phyloP scores from a whole-genome alignment of 371 early-diverging fungal species.

The Apophysomyces sp. region DNA sequence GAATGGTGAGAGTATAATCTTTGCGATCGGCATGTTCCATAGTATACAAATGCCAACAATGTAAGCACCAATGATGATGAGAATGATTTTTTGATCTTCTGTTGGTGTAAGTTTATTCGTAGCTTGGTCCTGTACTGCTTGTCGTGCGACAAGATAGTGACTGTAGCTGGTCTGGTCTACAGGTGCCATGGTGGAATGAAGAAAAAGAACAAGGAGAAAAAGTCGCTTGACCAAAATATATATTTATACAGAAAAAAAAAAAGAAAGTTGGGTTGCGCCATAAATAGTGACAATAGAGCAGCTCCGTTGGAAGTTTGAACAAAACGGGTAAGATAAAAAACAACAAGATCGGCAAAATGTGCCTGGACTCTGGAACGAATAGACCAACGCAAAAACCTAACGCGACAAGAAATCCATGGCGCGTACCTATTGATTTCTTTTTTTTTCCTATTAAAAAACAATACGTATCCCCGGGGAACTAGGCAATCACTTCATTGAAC shows the following conservation, averaged over 20 bases:
- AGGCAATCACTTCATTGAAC: too few relatives aligned
- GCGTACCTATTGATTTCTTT: too few relatives aligned
- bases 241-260: too few relatives aligned
- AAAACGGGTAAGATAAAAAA: not conserved
- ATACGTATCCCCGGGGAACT: too few relatives aligned
- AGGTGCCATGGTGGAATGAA: constrained; percentile 23
- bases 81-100: constrained; percentile 63
- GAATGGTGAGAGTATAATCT: constrained; percentile 87
- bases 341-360: not conserved
- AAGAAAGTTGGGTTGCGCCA: not conserved
- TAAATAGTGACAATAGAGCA: not conserved
- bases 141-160: constrained; percentile 40
- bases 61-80: constrained; percentile 73
- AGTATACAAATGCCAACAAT: constrained; percentile 70
- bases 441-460: too few relatives aligned
- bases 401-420: too few relatives aligned
- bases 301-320: not conserved
- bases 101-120: constrained; percentile 55
- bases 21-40: constrained; percentile 87
- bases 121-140: constrained; percentile 34
- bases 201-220: not conserved
- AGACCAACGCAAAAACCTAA: too few relatives aligned
- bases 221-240: too few relatives aligned
- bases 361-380: not conserved
- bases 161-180: constrained; percentile 30